These are phyloP conservation scores for Penicillium herquei DNA, from an alignment of 495 filamentous ascomycete genomes.

Conservation along the genomic window DNA sequence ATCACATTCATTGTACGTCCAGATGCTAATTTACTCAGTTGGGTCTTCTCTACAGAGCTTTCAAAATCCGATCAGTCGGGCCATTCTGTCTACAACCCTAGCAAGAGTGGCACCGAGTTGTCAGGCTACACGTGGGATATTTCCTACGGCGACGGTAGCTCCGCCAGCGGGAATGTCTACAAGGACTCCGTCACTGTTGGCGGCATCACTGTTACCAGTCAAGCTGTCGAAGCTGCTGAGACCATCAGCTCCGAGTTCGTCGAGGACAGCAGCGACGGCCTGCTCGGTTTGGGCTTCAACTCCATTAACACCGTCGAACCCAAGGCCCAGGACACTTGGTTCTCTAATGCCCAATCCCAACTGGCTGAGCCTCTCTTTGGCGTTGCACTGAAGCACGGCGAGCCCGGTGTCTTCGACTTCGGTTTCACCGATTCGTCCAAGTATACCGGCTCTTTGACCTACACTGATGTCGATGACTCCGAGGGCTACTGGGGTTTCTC, in stretches of 20 bases:
- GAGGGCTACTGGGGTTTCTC: conserved; percentile 72
- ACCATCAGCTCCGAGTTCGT: conserved; percentile 58
- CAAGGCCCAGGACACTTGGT: conserved; percentile 60
- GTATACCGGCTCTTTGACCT: conserved; percentile 62
- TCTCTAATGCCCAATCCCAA: conserved; percentile 59
- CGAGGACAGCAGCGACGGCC: conserved; percentile 61
- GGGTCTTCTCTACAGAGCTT: conserved; percentile 51
- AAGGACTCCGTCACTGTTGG: conserved; percentile 65
- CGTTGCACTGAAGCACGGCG: conserved; percentile 58
- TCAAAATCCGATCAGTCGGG: conserved; percentile 46
- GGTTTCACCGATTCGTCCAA: conserved; percentile 64
- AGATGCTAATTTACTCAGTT: conserved; percentile 19
- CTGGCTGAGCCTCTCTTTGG: conserved; percentile 65
- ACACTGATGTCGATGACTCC: conserved; percentile 50
- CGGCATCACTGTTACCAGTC: conserved; percentile 54
- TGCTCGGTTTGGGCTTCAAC: conserved; percentile 73
- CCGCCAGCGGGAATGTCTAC: conserved; percentile 63
- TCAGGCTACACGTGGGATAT: conserved; percentile 60
- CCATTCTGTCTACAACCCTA: conserved; percentile 60
- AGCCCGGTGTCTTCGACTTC: conserved; percentile 68
- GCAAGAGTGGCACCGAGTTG: conserved; percentile 40
- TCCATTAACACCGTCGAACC: conserved; percentile 66
- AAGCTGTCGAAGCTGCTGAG: conserved; percentile 67
- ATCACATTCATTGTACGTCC: neutral
- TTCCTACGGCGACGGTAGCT: conserved; percentile 67